phyloP scores from a whole-genome alignment of 495 filamentous ascomycete species.

The Aspergillus sclerotioniger region DNA sequence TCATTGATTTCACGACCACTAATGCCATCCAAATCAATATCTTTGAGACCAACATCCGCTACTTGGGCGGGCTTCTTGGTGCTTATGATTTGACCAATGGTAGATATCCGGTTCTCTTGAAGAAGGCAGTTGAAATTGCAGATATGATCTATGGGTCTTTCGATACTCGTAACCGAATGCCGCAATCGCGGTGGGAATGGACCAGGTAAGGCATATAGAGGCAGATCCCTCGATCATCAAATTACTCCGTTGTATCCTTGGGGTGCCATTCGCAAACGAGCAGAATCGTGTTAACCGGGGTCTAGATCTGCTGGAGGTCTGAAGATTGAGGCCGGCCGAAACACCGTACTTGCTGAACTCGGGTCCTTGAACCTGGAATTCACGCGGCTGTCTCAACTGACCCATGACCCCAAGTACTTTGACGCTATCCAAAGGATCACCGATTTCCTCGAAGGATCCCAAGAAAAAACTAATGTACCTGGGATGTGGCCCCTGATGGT shows the following conservation, averaged over 20 bases:
- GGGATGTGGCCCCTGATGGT: conserved; percentile 83
- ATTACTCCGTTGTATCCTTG: background rate
- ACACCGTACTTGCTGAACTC: conserved; percentile 70
- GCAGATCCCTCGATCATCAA: background rate
- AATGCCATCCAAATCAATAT: conserved; percentile 61
- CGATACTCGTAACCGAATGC: conserved; percentile 95
- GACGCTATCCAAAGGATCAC: conserved; percentile 90
- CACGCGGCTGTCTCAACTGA: conserved; percentile 87
- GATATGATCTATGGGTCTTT: conserved; percentile 89
- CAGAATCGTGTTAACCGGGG: conserved; percentile 12
- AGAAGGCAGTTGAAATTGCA: conserved; percentile 83
- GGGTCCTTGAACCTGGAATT: conserved; percentile 90
- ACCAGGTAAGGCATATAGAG: conserved; percentile 29
- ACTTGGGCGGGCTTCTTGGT: conserved; percentile 77
- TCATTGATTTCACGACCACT: conserved; percentile 55
- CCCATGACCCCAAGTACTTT: conserved; percentile 80
- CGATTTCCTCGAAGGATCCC: conserved; percentile 71
- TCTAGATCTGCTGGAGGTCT: conserved; percentile 35
- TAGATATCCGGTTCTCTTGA: conserved; percentile 65
- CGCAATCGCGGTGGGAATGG: conserved; percentile 58
- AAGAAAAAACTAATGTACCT: conserved; percentile 64
- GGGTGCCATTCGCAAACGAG: background rate
- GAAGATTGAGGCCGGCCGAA: conserved; percentile 38
- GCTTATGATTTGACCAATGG: conserved; percentile 77
- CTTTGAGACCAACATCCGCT: conserved; percentile 87